Evolutionary conservation across 1,139 yeast genomes (phyloP).

Genomic region (Candida sp.): DNA sequence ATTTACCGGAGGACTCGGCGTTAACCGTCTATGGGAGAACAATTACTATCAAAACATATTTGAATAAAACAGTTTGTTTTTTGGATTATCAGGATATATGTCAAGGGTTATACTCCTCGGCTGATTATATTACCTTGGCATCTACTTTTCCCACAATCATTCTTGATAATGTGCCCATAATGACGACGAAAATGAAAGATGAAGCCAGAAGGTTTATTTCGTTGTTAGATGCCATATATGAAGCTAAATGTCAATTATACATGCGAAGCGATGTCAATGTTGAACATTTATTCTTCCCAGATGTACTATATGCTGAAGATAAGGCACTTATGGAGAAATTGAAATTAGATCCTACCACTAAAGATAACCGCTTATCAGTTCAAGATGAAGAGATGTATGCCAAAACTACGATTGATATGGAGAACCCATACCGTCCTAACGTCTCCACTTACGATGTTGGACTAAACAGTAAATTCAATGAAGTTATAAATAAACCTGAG

Average conservation of each 20-base stretch:
- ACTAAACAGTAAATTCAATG: constrained; percentile 34
- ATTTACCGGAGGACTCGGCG: constrained; percentile 22
- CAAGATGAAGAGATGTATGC: constrained; percentile 73
- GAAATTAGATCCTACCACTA: constrained; percentile 10
- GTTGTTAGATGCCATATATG: constrained; percentile 65
- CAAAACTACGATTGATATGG: constrained; percentile 55
- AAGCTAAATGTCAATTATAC: constrained; percentile 57
- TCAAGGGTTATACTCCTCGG: constrained; percentile 56
- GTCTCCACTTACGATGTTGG: constrained; percentile 55
- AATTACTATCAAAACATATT: constrained; percentile 43
- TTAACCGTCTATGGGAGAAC: constrained; percentile 56
- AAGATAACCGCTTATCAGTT: constrained; percentile 32
- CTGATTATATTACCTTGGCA: constrained; percentile 69
- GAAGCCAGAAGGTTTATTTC: constrained; percentile 70
- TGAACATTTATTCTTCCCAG: constrained; percentile 60
- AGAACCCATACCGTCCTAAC: constrained; percentile 69
- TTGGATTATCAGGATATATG: constrained; percentile 58
- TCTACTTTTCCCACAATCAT: constrained; percentile 55
- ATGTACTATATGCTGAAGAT: constrained; percentile 19
- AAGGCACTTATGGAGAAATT: constrained; percentile 11
- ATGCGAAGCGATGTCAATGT: constrained; percentile 49
- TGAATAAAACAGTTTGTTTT: constrained; percentile 37
- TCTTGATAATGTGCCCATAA: constrained; percentile 58
- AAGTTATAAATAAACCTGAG: constrained; percentile 12
- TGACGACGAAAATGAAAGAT: constrained; percentile 57